Evolutionary conservation across 164 flowering plant genomes (phyloP), one percentile per base, ranked within the genome.

Genomic region (Saururus chinensis): DNA sequence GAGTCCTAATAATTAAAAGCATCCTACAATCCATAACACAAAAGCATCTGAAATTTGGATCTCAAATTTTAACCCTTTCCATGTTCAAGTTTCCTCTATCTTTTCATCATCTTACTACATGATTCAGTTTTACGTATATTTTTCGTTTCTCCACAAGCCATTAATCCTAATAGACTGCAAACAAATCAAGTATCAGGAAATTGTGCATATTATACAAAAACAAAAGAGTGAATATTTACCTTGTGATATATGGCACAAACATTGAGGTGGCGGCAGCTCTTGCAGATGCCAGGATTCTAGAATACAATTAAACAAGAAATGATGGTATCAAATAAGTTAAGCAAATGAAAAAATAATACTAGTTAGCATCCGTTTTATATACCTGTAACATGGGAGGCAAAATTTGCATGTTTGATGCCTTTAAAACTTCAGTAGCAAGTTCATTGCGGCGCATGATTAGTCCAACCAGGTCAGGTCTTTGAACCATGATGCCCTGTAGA

Each of bases 361-460:
- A 20, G n/a, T n/a, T 21, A 10, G 55, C 35, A 9, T 40, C 11
- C n/a, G 60, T 22, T 56, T 61, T 56, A 63, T 66, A 64, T 75
- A 90, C 99, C 77, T 75, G 82, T 63, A 82, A 65, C 95, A 95
- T 86, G 64, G 89, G 85, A 40, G 97, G 99, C 64, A 95, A 71
- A 67, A 80, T 80, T 60, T 95, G 99, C 16, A 54, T 57, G 19
- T 69, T 81, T 64, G 80, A 79, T 62, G 99, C 97, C 79, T 80
- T 88, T 19, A 83, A 73, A 64, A 91, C 78, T 60, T 87, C 87
- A 74, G 63, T 81, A 64, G 97, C 99, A 66, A 91, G 86, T 71
- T 86, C 99, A 84, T 95, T 95, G 7, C 99, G 97, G 10, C 99
- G 95, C 89, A 91, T 91, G 61, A 95, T 86, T 53, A 95, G 73